Evolutionary conservation across 768 basidiomycete genomes (phyloP).

Genomic region (Suillus decipiens): DNA sequence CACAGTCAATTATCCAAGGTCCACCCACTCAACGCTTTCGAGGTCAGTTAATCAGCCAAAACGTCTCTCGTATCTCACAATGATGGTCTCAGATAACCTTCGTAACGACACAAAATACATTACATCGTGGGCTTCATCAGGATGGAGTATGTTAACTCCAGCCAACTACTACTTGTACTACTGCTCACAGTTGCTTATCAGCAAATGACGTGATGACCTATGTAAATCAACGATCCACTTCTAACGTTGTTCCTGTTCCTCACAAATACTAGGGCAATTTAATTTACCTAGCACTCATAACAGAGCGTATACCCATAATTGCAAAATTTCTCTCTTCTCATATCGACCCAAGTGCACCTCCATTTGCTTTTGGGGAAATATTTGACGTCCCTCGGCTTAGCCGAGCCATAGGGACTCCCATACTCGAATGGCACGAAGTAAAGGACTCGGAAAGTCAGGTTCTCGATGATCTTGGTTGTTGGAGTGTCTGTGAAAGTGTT

Average conservation of each 20-base stretch:
- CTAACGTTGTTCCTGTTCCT: conserved; percentile 3
- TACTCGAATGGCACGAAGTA: conserved; percentile 67
- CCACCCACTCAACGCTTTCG: conserved; percentile 58
- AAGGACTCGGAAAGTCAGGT: conserved; percentile 46
- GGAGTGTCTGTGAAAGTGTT: conserved; percentile 23
- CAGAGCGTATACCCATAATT: conserved; percentile 59
- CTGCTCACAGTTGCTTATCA: conserved; percentile 26
- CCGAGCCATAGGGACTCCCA: conserved; percentile 42
- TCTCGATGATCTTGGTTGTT: conserved; percentile 31
- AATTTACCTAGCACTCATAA: conserved; percentile 59
- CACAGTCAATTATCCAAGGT: conserved; percentile 36
- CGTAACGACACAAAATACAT: conserved; percentile 62
- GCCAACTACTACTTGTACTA: not conserved
- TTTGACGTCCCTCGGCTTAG: conserved; percentile 60
- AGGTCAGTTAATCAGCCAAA: conserved; percentile 36
- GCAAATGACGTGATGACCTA: conserved; percentile 82
- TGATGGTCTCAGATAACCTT: conserved; percentile 54
- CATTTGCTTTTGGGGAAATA: conserved; percentile 57
- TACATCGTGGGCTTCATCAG: conserved; percentile 72
- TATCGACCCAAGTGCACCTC: conserved; percentile 47
- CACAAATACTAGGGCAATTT: conserved; percentile 52
- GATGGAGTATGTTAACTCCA: conserved; percentile 58
- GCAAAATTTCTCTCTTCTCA: conserved; percentile 61
- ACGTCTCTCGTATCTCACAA: not conserved
- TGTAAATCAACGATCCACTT: conserved; percentile 34